Evolutionary conservation across 2,329 filamentous ascomycete genomes (phyloP).

Genomic region (Endoconidiophora polonica): DNA sequence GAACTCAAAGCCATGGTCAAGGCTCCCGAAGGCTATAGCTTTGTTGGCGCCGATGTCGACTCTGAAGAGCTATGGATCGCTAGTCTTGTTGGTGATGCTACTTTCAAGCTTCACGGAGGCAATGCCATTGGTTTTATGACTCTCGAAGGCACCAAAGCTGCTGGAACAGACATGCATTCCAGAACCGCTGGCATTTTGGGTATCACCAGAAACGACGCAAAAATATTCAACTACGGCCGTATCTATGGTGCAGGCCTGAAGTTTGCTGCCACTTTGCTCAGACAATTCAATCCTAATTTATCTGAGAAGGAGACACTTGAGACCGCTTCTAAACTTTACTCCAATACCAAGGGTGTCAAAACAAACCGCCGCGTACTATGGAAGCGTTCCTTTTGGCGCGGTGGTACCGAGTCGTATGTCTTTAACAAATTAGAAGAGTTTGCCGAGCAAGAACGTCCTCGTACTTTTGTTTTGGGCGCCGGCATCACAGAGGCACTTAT

Average conservation of each 20-base stretch:
- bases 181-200: conserved; percentile 83
- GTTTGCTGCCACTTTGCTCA: conserved; percentile 75
- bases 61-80: conserved; percentile 98
- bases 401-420: conserved; percentile 91
- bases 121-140: conserved; percentile 99
- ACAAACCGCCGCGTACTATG: conserved; percentile 57
- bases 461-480: conserved; percentile 82
- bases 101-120: conserved; percentile 86
- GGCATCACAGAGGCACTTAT: conserved; percentile 94
- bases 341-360: conserved; percentile 77
- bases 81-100: conserved; percentile 81
- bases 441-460: conserved; percentile 78
- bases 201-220: conserved; percentile 88
- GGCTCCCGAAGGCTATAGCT: conserved; percentile 76
- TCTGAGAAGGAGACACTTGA: conserved; percentile 62
- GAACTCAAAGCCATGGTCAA: conserved; percentile 95
- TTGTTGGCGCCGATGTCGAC: conserved; percentile 94
- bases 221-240: conserved; percentile 96
- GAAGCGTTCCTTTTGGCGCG: conserved; percentile 76
- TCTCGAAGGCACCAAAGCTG: conserved; percentile 83
- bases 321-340: conserved; percentile 67
- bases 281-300: conserved; percentile 81
- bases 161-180: conserved; percentile 86
- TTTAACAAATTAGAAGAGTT: conserved; percentile 98
- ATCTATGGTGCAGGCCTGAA: conserved; percentile 96